Evolutionary conservation across 2,329 filamentous ascomycete genomes (phyloP), one percentile per base, ranked within the genome.

Genomic region (Stagonosporopsis rhizophila): DNA sequence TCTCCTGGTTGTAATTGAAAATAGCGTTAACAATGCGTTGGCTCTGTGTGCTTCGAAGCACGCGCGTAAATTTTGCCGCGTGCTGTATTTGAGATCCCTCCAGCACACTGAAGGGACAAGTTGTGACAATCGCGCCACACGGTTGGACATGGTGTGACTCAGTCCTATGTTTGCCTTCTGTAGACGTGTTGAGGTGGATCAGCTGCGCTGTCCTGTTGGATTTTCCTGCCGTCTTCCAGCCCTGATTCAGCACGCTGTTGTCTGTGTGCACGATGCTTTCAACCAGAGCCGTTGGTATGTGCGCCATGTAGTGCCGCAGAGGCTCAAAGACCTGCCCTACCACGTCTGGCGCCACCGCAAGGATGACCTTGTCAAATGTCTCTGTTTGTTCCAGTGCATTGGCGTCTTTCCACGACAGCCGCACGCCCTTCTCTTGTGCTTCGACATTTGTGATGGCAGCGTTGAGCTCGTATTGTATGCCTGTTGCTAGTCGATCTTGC

Each of bases 281-380:
- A 0, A 85, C 82, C 1, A 71, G 64, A 3, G 73, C 74, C 0
- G 81, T 83, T 0, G 84, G 83, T 14, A 85, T 80, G n/a, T 65
- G 64, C 1, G 65, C 50, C 60, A 84, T 72, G 3, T 70, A 59
- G 4, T 73, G 46, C 2, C 60, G 58, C 2, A 84, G 61, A 0
- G 81, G 81, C 1, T 68, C 59, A 56, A 82, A 86, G 12, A 87
- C 75, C 6, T 68, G 69, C 5, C 76, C 79, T 0, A 81, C 82
- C 4, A 84, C 78, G 58, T 85, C 79, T 0, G 85, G 84, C 0
- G 83, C 80, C 1, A 86, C 81, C 0, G 83, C 83, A 1, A 87
- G 71, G 22, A 87, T 72, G 0, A 85, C 82, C 2, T 75, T 76
- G 48, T 86, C 83, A 48, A 85, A 85, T 0, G 62, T 48, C 17